phyloP scores from a whole-genome alignment of 331 rosid genomes.

The Malus hybrid region DNA sequence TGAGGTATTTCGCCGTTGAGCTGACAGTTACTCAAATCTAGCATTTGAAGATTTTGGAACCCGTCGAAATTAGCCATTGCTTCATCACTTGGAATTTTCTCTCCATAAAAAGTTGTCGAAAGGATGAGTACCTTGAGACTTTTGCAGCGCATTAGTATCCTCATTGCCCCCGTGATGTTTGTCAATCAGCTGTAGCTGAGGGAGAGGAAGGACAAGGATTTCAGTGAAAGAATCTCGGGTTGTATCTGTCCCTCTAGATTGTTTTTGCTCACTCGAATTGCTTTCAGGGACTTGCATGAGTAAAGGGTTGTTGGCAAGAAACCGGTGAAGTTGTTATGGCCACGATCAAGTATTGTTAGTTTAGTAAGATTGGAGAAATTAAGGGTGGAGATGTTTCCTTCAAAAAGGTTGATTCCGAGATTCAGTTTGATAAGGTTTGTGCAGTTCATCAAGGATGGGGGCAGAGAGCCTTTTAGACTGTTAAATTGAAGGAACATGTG shows the following conservation, averaged over 20 bases:
- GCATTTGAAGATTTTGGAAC: neutral
- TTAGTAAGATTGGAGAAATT: neutral
- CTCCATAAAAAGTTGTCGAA: neutral
- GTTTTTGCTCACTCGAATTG: neutral
- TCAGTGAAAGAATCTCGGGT: neutral
- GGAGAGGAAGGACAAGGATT: neutral
- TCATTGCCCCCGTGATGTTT: neutral
- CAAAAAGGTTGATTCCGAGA: neutral
- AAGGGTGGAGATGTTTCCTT: neutral
- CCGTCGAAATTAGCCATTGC: too few relatives aligned
- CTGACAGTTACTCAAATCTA: neutral
- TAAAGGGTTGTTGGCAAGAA: neutral
- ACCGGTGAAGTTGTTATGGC: neutral
- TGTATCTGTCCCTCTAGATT: neutral
- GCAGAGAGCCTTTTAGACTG: neutral
- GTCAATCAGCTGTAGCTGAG: neutral
- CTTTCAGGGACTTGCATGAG: neutral
- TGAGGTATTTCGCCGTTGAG: neutral
- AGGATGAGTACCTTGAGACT: neutral
- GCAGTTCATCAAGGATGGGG: neutral
- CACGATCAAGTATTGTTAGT: neutral
- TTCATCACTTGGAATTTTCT: neutral
- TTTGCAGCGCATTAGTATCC: neutral
- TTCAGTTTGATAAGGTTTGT: neutral
- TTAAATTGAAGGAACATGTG: neutral